Evolutionary conservation across 192 early-diverging fungal genomes (phyloP), one percentile per base, ranked within the genome.

Genomic region (Chytriomyces hyalinus): DNA sequence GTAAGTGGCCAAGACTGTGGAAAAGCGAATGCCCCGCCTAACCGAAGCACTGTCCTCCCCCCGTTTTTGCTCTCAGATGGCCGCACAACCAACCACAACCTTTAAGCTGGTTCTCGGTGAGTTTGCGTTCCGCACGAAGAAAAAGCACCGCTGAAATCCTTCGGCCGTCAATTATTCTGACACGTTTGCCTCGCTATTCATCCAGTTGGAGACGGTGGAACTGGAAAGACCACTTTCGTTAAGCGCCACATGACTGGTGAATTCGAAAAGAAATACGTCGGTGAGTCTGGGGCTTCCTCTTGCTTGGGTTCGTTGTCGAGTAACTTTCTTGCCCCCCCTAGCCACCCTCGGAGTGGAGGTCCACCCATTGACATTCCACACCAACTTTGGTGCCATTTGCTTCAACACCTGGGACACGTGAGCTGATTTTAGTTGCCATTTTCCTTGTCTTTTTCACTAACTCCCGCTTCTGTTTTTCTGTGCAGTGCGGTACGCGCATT

Each of bases 211-310:
- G 96, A 97, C 80, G 95, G 96, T 83, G 97, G 96, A 82, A 97
- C 97, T 26, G 97, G 97, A 78, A 99, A 99, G 90, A 98, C 97
- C 72, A 98, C 97, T 73, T 99, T 99, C 80, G 96, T 99, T 78
- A 99, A 98, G 92, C 96, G 97, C 79, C 97, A 99, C 80, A 92
- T 94, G 85, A 95, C 95, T 69, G 97, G 97, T 81, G 97, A 98
- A 91, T 99, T 97, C 79, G 97, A 99, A 85, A 98, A 99, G 95
- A 97, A 96, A 86, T 99, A 99, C 87, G 91, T 98, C 80, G 94
- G 93, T 94, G 90, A 84, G 89, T 80, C 17, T 1, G 24, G 17
- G 13, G 36, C 36, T 36, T 13, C 24, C 2, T 15, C 3, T 15
- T 43, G 20, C 26, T 65, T 43, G 63, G 24, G 24, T 22, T 13